Evolutionary conservation across 805 yeast genomes (phyloP).

Genomic region (Metschnikowia anglica): DNA sequence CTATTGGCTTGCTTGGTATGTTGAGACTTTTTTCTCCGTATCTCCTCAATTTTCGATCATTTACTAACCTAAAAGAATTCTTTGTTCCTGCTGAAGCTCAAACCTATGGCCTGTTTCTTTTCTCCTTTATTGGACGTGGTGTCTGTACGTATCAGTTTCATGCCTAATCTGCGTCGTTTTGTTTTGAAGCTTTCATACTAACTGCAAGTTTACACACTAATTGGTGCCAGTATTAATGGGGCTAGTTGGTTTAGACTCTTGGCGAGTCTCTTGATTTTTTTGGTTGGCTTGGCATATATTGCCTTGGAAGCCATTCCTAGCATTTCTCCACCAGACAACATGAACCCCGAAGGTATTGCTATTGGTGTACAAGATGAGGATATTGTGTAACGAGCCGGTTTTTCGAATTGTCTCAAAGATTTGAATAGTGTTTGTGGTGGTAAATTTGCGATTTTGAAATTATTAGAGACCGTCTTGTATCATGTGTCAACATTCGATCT

Average conservation of each 20-base stretch:
- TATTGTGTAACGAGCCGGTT: constrained; percentile 18
- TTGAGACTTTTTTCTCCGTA: constrained; percentile 6
- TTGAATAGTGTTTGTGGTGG: background rate
- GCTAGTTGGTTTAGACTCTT: constrained; percentile 57
- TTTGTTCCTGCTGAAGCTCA: constrained; percentile 59
- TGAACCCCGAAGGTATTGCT: constrained; percentile 51
- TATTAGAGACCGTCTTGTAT: background rate
- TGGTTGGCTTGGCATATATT: constrained; percentile 59
- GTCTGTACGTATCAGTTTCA: constrained; percentile 44
- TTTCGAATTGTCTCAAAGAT: background rate
- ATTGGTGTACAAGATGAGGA: constrained; percentile 43
- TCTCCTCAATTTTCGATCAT: background rate
- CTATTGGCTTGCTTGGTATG: constrained; percentile 51
- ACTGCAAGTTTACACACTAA: constrained; percentile 37
- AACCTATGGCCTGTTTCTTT: constrained; percentile 64
- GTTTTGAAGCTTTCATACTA: constrained; percentile 17
- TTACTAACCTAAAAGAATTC: constrained; percentile 40
- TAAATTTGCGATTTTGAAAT: background rate
- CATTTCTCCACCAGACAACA: constrained; percentile 77
- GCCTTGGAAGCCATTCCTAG: constrained; percentile 71
- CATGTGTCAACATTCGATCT: no score
- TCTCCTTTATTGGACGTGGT: constrained; percentile 76
- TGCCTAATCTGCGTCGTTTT: background rate
- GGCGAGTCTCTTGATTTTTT: constrained; percentile 55
- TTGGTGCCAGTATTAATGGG: constrained; percentile 41